These are phyloP conservation scores for Oidiodendron maius DNA, from an alignment of 495 filamentous ascomycete species.

Conservation along the genomic window DNA sequence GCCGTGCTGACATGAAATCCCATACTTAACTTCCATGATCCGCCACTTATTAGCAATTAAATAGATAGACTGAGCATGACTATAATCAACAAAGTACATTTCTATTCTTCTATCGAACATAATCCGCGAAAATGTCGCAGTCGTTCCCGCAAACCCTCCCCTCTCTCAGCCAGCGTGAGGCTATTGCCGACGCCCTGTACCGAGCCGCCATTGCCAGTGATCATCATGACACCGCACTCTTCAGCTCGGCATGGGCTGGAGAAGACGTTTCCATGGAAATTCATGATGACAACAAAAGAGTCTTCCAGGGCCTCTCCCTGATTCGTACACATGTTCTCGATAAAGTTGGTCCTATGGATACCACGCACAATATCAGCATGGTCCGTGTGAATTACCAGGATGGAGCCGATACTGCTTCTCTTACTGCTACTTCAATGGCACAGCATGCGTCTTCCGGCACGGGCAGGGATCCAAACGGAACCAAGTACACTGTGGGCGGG, in stretches of 20 bases:
- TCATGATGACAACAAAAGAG: slow-evolving; percentile 19
- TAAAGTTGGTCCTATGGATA: slow-evolving; percentile 23
- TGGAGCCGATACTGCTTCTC: slow-evolving; percentile 10
- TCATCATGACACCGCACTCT: slow-evolving; percentile 21
- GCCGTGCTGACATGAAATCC: too few relatives aligned
- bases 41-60: too few relatives aligned
- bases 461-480: slow-evolving; percentile 16
- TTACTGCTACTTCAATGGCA: slow-evolving; percentile 22
- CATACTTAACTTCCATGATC: too few relatives aligned
- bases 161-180: slow-evolving; percentile 21
- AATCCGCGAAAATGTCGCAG: too few relatives aligned
- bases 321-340: slow-evolving; percentile 19
- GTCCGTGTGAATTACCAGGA: slow-evolving; percentile 25
- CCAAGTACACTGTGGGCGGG: slow-evolving; percentile 12
- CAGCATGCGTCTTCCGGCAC: slow-evolving; percentile 26
- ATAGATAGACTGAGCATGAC: too few relatives aligned
- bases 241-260: slow-evolving; percentile 27
- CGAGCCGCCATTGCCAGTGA: slow-evolving; percentile 26
- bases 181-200: slow-evolving; percentile 28
- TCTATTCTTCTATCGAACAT: too few relatives aligned
- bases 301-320: slow-evolving; percentile 16
- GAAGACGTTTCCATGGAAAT: slow-evolving; percentile 9
- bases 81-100: too few relatives aligned
- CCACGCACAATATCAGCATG: slow-evolving; percentile 29
- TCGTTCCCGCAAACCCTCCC: too few relatives aligned